Evolutionary conservation across 345 rosid species (phyloP).

Genomic region (Carallia brachiata): DNA sequence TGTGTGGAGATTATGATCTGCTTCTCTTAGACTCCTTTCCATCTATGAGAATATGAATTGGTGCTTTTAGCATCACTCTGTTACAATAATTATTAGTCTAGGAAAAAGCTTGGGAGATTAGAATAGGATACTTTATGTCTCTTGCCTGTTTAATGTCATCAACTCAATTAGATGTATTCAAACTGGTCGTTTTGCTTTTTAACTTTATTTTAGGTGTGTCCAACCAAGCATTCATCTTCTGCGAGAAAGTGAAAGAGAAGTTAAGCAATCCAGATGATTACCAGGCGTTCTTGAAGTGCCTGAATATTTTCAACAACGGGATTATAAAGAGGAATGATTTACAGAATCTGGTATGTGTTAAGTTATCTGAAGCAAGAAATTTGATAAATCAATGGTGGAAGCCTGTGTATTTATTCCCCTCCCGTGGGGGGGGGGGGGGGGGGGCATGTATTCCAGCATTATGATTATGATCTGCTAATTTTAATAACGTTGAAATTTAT

Average conservation of each 20-base stretch:
- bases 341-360: slow-evolving; percentile 66
- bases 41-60: too few relatives aligned
- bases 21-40: neutral
- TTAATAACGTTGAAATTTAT: too few relatives aligned
- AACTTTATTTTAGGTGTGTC: slow-evolving; percentile 57
- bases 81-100: too few relatives aligned
- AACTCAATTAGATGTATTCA: too few relatives aligned
- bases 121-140: neutral
- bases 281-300: slow-evolving; percentile 91
- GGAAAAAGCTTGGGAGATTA: too few relatives aligned
- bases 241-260: slow-evolving; percentile 93
- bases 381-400: neutral
- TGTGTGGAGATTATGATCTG: neutral
- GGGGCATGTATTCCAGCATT: too few relatives aligned
- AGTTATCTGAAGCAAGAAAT: slow-evolving; percentile 13
- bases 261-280: slow-evolving; percentile 82
- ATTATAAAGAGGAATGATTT: slow-evolving; percentile 75
- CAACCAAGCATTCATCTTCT: slow-evolving; percentile 80
- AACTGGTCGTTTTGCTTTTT: slow-evolving; percentile 9
- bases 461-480: too few relatives aligned
- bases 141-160: neutral
- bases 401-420: neutral
- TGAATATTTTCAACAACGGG: slow-evolving; percentile 76
- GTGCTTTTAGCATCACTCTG: too few relatives aligned
- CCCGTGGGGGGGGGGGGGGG: too few relatives aligned